Conservation (phyloP, 2,329 filamentous ascomycete genomes). For the Ophiocordyceps robertsii region DNA sequence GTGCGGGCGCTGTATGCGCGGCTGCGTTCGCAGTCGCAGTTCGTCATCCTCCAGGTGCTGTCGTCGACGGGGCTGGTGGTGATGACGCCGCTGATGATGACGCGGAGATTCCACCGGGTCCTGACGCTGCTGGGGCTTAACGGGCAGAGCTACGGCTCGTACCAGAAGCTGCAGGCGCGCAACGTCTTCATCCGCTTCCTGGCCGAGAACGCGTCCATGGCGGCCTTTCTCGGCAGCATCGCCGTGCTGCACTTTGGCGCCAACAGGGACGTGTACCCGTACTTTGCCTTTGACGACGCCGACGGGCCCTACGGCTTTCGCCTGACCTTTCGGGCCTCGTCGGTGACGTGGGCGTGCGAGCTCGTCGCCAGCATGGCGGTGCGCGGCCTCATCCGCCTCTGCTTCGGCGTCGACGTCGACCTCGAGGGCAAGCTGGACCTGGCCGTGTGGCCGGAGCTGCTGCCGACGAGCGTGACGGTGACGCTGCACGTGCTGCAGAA, state of each 20-base stretch:
- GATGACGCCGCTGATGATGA: constrained; percentile 51
- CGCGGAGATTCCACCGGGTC: constrained; percentile 40
- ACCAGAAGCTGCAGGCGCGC: constrained; percentile 52
- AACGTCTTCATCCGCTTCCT: constrained; percentile 56
- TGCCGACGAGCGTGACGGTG: constrained; percentile 52
- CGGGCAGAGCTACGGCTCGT: constrained; percentile 45
- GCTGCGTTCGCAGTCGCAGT: constrained; percentile 50
- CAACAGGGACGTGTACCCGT: constrained; percentile 56
- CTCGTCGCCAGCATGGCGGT: constrained; percentile 47
- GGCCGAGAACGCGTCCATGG: constrained; percentile 55
- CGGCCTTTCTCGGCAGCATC: constrained; percentile 52
- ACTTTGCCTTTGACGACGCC: constrained; percentile 47
- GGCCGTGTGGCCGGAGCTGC: constrained; percentile 51
- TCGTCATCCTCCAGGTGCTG: constrained; percentile 50
- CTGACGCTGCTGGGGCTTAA: constrained; percentile 41
- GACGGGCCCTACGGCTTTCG: constrained; percentile 43
- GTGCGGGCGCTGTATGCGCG: constrained; percentile 56
- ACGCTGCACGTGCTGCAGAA: constrained; percentile 58
- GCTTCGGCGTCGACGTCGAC: constrained; percentile 49
- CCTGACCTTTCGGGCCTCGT: constrained; percentile 49
- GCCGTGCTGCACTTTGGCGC: constrained; percentile 52
- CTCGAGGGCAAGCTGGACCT: constrained; percentile 52
- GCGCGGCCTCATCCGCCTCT: constrained; percentile 40
- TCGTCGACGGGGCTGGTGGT: constrained; percentile 51
- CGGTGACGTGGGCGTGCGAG: constrained; percentile 55